A percentile compares a stretch with the other conserved stretches of the same genome.
These are phyloP conservation scores for Lepiota brunneoincarnata DNA, from an alignment of 768 basidiomycete genomes.

Conservation along the genomic window DNA sequence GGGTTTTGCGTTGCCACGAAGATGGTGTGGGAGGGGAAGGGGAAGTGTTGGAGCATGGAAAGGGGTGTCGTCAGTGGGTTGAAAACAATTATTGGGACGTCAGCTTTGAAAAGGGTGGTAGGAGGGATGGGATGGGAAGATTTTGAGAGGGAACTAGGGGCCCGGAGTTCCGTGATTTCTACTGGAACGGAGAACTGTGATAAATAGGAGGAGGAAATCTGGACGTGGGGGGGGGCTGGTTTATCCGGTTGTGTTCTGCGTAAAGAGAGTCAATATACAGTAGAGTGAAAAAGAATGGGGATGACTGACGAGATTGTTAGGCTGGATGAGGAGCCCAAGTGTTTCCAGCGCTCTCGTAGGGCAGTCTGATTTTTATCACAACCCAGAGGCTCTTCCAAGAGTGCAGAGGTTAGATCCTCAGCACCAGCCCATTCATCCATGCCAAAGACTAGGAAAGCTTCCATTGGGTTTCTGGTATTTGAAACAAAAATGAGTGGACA, in stretches of 20 bases:
- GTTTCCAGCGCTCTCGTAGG: slow-evolving; percentile 50
- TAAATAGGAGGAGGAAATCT: slow-evolving; percentile 50
- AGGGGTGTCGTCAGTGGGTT: slow-evolving; percentile 58
- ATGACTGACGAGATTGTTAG: slow-evolving; percentile 38
- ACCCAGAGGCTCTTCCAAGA: slow-evolving; percentile 69
- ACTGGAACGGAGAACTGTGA: slow-evolving; percentile 51
- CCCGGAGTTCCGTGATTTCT: slow-evolving; percentile 42
- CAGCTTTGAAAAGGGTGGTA: slow-evolving; percentile 40
- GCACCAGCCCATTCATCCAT: slow-evolving; percentile 52
- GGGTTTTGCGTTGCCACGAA: slow-evolving; percentile 31
- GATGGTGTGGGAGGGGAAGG: slow-evolving; percentile 42
- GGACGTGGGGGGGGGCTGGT: slow-evolving; percentile 20
- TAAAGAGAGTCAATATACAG: slow-evolving; percentile 22
- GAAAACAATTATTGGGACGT: slow-evolving; percentile 61
- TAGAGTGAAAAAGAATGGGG: background rate
- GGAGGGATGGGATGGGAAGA: slow-evolving; percentile 15
- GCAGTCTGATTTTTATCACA: slow-evolving; percentile 43
- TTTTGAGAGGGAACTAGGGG: slow-evolving; percentile 15
- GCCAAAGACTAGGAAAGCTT: slow-evolving; percentile 46
- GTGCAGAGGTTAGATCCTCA: slow-evolving; percentile 61
- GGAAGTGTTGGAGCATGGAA: slow-evolving; percentile 26
- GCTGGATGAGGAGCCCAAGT: slow-evolving; percentile 17
- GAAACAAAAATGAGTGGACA: slow-evolving; percentile 18
- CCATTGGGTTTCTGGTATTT: slow-evolving; percentile 2
- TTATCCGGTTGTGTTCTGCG: slow-evolving; percentile 18